phyloP scores from a whole-genome alignment of 202 grass and related monocot genomes.

The Saccharum hybrid region DNA sequence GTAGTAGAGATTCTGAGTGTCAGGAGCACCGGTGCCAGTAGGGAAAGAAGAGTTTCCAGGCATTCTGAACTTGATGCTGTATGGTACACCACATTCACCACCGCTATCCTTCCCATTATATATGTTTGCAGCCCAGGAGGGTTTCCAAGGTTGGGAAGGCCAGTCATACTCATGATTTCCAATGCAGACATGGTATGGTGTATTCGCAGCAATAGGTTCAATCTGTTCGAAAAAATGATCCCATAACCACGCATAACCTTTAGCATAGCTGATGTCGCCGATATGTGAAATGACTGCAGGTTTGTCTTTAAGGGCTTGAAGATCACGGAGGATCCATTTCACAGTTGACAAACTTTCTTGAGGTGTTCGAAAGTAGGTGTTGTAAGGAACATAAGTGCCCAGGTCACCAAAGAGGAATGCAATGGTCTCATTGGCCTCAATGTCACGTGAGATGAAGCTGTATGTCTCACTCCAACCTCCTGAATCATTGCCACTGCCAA shows the following conservation, averaged over 20 bases:
- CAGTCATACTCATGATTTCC: slow-evolving; percentile 99
- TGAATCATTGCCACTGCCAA: slow-evolving; percentile 58
- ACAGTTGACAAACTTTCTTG: slow-evolving; percentile 75
- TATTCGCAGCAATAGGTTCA: slow-evolving; percentile 81
- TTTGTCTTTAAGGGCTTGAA: slow-evolving; percentile 80
- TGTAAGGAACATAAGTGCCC: slow-evolving; percentile 84
- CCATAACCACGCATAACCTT: slow-evolving; percentile 93
- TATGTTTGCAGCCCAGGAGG: slow-evolving; percentile 62
- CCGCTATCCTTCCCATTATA: slow-evolving; percentile 71
- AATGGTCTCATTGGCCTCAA: slow-evolving; percentile 69
- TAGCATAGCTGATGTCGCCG: slow-evolving; percentile 94
- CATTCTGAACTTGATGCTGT: slow-evolving; percentile 95
- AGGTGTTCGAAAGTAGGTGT: slow-evolving; percentile 78
- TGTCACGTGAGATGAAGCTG: slow-evolving; percentile 84
- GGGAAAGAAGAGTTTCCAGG: slow-evolving; percentile 74
- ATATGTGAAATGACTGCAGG: slow-evolving; percentile 84
- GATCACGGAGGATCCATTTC: slow-evolving; percentile 87
- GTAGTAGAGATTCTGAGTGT: slow-evolving; percentile 86
- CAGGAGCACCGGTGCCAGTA: slow-evolving; percentile 71
- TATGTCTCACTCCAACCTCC: slow-evolving; percentile 77
- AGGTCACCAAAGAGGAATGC: slow-evolving; percentile 92
- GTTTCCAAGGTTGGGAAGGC: slow-evolving; percentile 88
- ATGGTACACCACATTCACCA: slow-evolving; percentile 93
- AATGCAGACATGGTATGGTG: slow-evolving; percentile 92
- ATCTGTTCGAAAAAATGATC: slow-evolving; percentile 97